Evolutionary conservation across 345 rosid genomes (phyloP).

Genomic region (Angophora floribunda): DNA sequence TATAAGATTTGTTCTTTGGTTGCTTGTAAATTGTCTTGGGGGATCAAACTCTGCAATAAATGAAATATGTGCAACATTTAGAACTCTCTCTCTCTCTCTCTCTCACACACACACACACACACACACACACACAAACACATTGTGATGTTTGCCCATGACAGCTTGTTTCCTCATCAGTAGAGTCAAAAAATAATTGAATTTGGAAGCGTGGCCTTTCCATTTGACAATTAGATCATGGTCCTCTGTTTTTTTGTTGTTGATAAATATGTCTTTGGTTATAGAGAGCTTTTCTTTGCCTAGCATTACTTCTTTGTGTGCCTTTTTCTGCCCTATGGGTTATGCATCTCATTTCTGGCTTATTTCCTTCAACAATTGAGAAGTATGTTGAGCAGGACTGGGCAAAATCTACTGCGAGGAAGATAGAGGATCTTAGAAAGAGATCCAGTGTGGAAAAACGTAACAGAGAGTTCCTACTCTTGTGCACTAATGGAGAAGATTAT

Average conservation of each 20-base stretch:
- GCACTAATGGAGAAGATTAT: constrained; percentile 12
- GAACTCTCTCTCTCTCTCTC: too few relatives aligned
- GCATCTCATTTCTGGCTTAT: background rate
- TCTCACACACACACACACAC: background rate
- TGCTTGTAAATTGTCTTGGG: background rate
- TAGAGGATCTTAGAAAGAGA: constrained; percentile 28
- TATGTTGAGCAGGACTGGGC: constrained; percentile 46
- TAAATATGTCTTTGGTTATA: background rate
- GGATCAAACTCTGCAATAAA: background rate
- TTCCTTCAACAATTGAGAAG: background rate
- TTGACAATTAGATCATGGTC: background rate
- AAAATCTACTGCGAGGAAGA: constrained; percentile 27
- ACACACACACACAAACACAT: background rate
- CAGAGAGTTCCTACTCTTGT: constrained; percentile 15
- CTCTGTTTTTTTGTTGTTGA: too few relatives aligned
- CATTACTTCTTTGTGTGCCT: background rate
- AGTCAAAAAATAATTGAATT: background rate
- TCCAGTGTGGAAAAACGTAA: constrained; percentile 5
- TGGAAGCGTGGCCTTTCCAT: background rate
- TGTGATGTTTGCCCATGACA: background rate
- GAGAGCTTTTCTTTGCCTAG: background rate
- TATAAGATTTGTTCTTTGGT: background rate
- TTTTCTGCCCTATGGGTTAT: background rate
- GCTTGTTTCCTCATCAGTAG: background rate
- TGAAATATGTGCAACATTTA: background rate